A percentile compares a stretch with the other conserved stretches of the same genome.
Evolutionary conservation across 2,329 filamentous ascomycete genomes (phyloP).

Genomic region (Apiospora hydei): DNA sequence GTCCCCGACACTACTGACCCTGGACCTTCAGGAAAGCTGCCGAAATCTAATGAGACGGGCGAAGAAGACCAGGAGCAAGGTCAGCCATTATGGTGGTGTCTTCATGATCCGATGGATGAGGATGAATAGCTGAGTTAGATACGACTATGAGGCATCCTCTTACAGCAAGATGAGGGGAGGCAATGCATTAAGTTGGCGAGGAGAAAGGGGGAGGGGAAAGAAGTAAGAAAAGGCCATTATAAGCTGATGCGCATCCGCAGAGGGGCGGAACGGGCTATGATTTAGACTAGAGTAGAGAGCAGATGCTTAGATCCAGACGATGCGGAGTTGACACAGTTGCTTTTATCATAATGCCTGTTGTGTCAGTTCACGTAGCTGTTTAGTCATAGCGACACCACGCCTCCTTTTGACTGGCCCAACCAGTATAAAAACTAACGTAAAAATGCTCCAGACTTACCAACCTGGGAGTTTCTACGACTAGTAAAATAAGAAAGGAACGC

Average conservation of each 20-base stretch:
- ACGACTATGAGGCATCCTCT: no score
- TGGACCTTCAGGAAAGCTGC: no score
- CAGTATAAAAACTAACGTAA: neutral
- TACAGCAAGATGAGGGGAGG: no score
- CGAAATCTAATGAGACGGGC: no score
- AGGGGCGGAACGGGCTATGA: neutral
- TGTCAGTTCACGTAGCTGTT: neutral
- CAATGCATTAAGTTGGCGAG: neutral
- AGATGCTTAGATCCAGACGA: neutral
- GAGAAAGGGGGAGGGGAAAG: neutral
- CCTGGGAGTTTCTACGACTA: neutral
- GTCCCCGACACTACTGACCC: no score
- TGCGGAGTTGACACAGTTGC: neutral
- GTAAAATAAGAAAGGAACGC: neutral
- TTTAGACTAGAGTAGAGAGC: neutral
- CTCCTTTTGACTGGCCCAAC: neutral
- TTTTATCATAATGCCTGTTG: neutral
- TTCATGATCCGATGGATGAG: neutral
- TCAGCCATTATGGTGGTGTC: no score
- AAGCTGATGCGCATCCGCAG: neutral
- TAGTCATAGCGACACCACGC: neutral
- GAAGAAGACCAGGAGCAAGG: no score
- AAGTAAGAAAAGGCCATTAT: neutral
- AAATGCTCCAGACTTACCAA: neutral
- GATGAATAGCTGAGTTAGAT: neutral